These are phyloP conservation scores for Ceratocystis colombiana DNA, from an alignment of 2,329 filamentous ascomycete species.

Conservation along the genomic window DNA sequence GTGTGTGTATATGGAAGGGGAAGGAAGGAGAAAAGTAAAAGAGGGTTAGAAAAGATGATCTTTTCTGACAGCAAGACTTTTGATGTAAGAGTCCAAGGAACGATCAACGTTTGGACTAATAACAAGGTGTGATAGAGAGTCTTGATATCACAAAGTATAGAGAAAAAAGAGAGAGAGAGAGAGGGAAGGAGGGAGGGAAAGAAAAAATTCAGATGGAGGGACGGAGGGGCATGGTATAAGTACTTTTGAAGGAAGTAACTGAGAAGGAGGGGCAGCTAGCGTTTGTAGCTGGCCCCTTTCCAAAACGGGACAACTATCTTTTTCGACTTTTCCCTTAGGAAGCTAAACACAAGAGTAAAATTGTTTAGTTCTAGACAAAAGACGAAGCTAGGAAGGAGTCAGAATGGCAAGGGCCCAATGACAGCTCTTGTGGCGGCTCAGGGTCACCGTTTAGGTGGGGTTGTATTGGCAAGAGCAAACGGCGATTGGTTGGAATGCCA, in stretches of 20 bases:
- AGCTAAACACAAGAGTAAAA: neutral
- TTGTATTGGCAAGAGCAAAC: neutral
- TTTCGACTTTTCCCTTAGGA: neutral
- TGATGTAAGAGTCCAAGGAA: slow-evolving; percentile 17
- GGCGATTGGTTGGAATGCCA: slow-evolving; percentile 14
- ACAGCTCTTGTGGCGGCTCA: slow-evolving; percentile 7
- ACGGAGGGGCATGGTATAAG: slow-evolving; percentile 18
- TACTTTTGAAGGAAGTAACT: slow-evolving; percentile 16
- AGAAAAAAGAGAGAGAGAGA: slow-evolving; percentile 19
- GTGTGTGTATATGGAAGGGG: slow-evolving; percentile 21
- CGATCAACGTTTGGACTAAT: slow-evolving; percentile 21
- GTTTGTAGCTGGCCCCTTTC: slow-evolving; percentile 1
- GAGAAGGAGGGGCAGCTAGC: neutral
- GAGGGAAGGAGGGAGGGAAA: slow-evolving; percentile 11
- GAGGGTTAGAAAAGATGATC: slow-evolving; percentile 10
- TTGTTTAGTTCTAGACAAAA: neutral
- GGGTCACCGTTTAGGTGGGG: slow-evolving; percentile 16
- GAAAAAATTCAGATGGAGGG: slow-evolving; percentile 12
- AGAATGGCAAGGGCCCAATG: slow-evolving; percentile 7
- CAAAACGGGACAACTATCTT: slow-evolving; percentile 2
- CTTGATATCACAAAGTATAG: slow-evolving; percentile 17
- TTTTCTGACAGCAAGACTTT: slow-evolving; percentile 19
- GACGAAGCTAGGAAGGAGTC: neutral
- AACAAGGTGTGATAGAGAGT: slow-evolving; percentile 19
- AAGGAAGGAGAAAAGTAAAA: neutral